Base-by-base conservation (phyloP, 2,329 filamentous ascomycete species). In the Arthroderma sp. region DNA sequence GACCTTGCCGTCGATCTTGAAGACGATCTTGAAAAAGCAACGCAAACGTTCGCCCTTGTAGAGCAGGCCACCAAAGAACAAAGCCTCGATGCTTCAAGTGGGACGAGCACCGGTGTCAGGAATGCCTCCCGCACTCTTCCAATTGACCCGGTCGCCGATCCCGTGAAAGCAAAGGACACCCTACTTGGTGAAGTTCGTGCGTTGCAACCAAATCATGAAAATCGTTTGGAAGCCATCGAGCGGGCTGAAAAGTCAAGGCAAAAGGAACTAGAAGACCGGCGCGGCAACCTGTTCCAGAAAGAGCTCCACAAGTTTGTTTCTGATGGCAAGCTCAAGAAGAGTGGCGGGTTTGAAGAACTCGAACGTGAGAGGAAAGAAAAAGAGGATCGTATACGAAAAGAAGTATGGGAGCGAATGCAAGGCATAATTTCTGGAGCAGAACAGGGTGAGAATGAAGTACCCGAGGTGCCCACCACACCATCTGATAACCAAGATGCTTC, bases 41-140 rank as follows among this genome's bases (percentile, higher is more conserved):
- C 81, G 0, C 83, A 93, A 63, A 96, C 91, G 0, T 94, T 98
- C 58, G 83, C 86, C 27, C 76, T 98, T 0, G 91, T 98, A 10
- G 91, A 98, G 65, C 84, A 96, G 66, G 91, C 91, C 6, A 96
- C 88, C n/a, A 94, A 94, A 66, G 87, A 96, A 66, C 91, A 98
- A 61, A 84, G 76, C 45, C 58, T 93, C 65, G 86, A 93, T 60
- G 74, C 75, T 4, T 65, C 66, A 5, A 56, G 60, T 36, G 58
- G 52, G 11, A 47, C 49, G 4, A 62, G 63, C 34, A 69, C 57
- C n/a, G 63, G 71, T 40, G 57, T 54, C 36, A 66, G 69, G 11
- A 69, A 66, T 38, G 71, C 71, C 4, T 77, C 76, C n/a, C 74
- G 72, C 37, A 58, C 63, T 43, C 60, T 73, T 40, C 61, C 66